Evolutionary conservation across 352 stramenopile species (phyloP), one percentile per base, ranked within the genome.

Genomic region (Pilasporangium apinafurcum): DNA sequence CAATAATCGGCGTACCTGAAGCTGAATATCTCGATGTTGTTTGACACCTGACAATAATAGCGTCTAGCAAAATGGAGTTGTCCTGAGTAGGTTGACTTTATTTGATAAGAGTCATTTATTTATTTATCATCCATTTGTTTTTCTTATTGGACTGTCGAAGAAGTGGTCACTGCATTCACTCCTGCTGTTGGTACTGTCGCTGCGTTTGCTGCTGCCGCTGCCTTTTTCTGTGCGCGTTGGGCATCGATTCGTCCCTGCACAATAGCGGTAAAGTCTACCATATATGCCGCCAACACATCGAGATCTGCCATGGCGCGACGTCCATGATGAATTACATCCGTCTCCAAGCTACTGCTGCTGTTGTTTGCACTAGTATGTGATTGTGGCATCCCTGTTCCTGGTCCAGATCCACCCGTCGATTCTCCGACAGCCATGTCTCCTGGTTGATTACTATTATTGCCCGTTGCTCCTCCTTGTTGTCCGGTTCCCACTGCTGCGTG

Each of bases 271-370:
- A 97, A 97, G 58, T 98, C 91, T 18, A 80, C 69, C 82, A 98
- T 96, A 57, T 97, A 98, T 9, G 86, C 79, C 1, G 83, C 88
- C 18, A 97, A 92, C 10, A 97, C 83, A 37, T 98, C 90, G 8
- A 98, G 67, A 40, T 96, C 77, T 6, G 75, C 58, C 59, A 95
- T 86, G 32, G 91, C 81, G n/a, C 86, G 82, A 27, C 81, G 61
- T 7, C 84, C 85, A 33, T 95, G 85, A 36, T 87, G 71, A 30
- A 95, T 72, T 16, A 97, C 70, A 22, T 96, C 85, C 1, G 68
- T 58, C 18, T 96, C 82, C 1, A 71, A 85, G 33, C 49, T 31
- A 24, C 35, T 40, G 28, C 26, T 55, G 13, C n/a, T 9, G 14
- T 17, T 10, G 6, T 4, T 21, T n/a, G 48, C 14, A n/a, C 16